Evolutionary conservation across 495 filamentous ascomycete genomes (phyloP).

Genomic region (Lasiosphaeria miniovina): DNA sequence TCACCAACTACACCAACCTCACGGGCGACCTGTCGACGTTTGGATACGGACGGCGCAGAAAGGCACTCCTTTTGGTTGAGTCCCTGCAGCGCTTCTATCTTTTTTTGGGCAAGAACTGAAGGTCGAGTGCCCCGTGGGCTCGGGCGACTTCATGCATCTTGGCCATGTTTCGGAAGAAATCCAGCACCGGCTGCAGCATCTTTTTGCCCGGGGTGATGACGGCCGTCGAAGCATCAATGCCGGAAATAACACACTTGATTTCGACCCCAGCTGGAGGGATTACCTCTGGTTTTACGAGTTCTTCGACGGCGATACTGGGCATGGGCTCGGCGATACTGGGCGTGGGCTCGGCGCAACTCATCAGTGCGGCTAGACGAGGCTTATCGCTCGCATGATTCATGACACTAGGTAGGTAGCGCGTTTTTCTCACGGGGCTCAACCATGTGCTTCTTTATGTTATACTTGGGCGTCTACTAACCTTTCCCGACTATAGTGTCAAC

Average conservation of each 20-base stretch:
- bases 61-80: constrained; percentile 89
- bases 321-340: too few species aligned
- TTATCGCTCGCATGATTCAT: constrained; percentile 95
- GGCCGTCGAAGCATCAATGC: constrained; percentile 84
- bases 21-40: neutral
- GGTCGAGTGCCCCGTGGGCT: constrained; percentile 91
- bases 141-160: constrained; percentile 92
- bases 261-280: constrained; percentile 88
- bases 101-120: constrained; percentile 87
- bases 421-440: neutral
- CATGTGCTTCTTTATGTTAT: constrained; percentile 6
- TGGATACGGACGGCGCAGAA: too few species aligned
- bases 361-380: constrained; percentile 95
- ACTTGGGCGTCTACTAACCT: constrained; percentile 14
- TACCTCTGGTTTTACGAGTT: constrained; percentile 96
- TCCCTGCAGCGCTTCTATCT: constrained; percentile 89
- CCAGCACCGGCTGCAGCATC: constrained; percentile 89
- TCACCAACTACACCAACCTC: neutral
- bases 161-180: constrained; percentile 96
- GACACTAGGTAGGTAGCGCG: constrained; percentile 73
- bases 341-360: constrained; percentile 89
- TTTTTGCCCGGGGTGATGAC: constrained; percentile 79
- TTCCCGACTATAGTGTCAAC: constrained; percentile 56
- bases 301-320: constrained; percentile 89
- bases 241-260: constrained; percentile 78